These are phyloP conservation scores for Sisymbrium irio DNA, from an alignment of 345 rosid genomes.

Conservation along the genomic window DNA sequence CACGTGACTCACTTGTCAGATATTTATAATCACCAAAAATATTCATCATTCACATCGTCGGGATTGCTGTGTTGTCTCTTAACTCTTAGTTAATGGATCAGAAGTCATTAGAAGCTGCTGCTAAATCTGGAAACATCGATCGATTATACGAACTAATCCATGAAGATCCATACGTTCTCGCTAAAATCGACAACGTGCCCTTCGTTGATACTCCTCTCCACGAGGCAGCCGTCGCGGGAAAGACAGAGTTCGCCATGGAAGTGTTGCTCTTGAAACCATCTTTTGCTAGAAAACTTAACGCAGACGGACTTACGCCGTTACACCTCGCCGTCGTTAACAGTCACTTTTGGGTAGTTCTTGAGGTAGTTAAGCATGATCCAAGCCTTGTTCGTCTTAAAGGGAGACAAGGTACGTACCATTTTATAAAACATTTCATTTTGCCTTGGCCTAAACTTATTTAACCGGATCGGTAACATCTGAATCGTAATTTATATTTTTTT, in stretches of 20 bases:
- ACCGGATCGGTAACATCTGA: too few species aligned
- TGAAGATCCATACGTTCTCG: slow-evolving; percentile 23
- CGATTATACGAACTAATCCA: slow-evolving; percentile 24
- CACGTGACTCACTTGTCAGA: not conserved
- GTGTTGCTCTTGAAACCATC: slow-evolving; percentile 37
- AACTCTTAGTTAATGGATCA: not conserved
- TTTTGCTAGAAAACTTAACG: slow-evolving; percentile 35
- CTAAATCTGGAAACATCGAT: slow-evolving; percentile 25
- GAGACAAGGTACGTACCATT: slow-evolving; percentile 21
- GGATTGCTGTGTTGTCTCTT: too few species aligned
- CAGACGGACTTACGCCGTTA: slow-evolving; percentile 31
- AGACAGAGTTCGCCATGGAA: slow-evolving; percentile 34
- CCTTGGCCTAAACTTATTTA: too few species aligned
- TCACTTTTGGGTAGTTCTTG: not conserved
- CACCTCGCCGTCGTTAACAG: slow-evolving; percentile 31
- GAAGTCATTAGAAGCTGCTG: slow-evolving; percentile 10
- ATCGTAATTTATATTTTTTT: too few species aligned
- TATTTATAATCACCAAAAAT: not conserved
- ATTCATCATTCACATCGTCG: not conserved
- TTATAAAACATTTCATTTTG: too few species aligned
- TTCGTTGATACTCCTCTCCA: slow-evolving; percentile 42
- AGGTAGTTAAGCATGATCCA: slow-evolving; percentile 15
- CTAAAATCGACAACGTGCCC: slow-evolving; percentile 9
- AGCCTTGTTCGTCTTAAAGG: slow-evolving; percentile 30
- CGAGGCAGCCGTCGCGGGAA: slow-evolving; percentile 32